phyloP scores from a whole-genome alignment of 2,329 filamentous ascomycete species.

The Cladorrhinum sp. region DNA sequence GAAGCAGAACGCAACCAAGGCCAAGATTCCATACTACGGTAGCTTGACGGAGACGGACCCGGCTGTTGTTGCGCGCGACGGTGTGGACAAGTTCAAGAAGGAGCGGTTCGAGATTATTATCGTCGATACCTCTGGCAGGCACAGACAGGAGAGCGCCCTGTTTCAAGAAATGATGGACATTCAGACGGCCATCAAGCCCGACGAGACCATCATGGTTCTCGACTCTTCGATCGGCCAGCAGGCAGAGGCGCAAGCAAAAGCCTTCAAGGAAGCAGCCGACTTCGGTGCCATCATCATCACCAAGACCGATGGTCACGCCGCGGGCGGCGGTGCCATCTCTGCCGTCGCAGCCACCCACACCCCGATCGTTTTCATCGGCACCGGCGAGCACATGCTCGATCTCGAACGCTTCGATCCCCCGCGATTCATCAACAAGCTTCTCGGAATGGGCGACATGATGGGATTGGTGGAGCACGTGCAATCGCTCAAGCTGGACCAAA shows the following conservation, averaged over 20 bases:
- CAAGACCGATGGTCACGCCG: conserved; percentile 94
- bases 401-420: conserved; percentile 89
- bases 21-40: conserved; percentile 98
- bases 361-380: conserved; percentile 96
- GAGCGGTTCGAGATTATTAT: conserved; percentile 98
- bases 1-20: conserved; percentile 98
- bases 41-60: conserved; percentile 95
- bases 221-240: conserved; percentile 96
- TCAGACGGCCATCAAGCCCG: conserved; percentile 80
- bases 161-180: conserved; percentile 99
- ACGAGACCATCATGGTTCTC: conserved; percentile 98
- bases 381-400: conserved; percentile 95
- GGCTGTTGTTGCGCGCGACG: conserved; percentile 86
- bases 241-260: conserved; percentile 88
- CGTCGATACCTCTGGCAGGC: conserved; percentile 92
- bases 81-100: conserved; percentile 98
- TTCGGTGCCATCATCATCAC: conserved; percentile 99
- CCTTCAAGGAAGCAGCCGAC: conserved; percentile 95
- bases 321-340: conserved; percentile 94
- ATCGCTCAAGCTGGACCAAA: conserved; percentile 90
- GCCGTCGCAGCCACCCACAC: conserved; percentile 95
- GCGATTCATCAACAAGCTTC: conserved; percentile 87
- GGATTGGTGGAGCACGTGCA: conserved; percentile 96
- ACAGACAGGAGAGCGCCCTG: conserved; percentile 89
- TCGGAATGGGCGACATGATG: conserved; percentile 97